Evolutionary conservation across 176 grass and related monocot species (phyloP).

Genomic region (Hyparrhenia diplandra): DNA sequence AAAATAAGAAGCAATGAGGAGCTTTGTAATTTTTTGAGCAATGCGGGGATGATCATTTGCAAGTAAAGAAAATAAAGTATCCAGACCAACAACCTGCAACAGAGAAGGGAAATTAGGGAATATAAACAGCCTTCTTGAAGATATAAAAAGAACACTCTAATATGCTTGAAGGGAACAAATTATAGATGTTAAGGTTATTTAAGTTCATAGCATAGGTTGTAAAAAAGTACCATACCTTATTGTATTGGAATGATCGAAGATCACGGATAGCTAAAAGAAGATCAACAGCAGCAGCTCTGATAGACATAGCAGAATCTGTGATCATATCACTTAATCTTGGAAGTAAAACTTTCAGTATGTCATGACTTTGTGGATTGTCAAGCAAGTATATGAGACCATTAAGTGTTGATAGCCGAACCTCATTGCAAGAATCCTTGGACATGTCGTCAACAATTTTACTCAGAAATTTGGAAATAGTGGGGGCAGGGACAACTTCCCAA

Average conservation of each 20-base stretch:
- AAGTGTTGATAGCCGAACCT: constrained; percentile 73
- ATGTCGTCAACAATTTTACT: constrained; percentile 83
- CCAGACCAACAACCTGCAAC: constrained; percentile 68
- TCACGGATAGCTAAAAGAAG: constrained; percentile 81
- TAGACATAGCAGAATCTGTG: constrained; percentile 63
- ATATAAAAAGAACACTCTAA: constrained; percentile 1
- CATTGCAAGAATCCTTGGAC: constrained; percentile 74
- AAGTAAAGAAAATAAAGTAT: constrained; percentile 62
- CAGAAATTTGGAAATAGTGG: constrained; percentile 69
- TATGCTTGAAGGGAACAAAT: background rate
- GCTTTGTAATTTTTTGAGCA: constrained; percentile 87
- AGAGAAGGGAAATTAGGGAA: constrained; percentile 20
- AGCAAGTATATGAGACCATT: constrained; percentile 92
- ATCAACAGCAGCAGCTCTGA: constrained; percentile 69
- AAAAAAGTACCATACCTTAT: constrained; percentile 48
- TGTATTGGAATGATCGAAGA: constrained; percentile 75
- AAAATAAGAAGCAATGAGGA: constrained; percentile 87
- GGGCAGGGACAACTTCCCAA: constrained; percentile 88
- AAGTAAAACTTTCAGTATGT: constrained; percentile 85
- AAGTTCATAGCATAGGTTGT: background rate
- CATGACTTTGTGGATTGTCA: constrained; percentile 87
- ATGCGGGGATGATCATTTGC: constrained; percentile 79
- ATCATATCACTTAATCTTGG: constrained; percentile 64
- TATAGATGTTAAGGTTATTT: constrained; percentile 4
- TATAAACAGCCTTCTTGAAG: constrained; percentile 1